Percentiles rank a stretch among this genome's conserved stretches.
Conservation (phyloP, 1,284 basidiomycete species). For the Golubevia sp. region DNA sequence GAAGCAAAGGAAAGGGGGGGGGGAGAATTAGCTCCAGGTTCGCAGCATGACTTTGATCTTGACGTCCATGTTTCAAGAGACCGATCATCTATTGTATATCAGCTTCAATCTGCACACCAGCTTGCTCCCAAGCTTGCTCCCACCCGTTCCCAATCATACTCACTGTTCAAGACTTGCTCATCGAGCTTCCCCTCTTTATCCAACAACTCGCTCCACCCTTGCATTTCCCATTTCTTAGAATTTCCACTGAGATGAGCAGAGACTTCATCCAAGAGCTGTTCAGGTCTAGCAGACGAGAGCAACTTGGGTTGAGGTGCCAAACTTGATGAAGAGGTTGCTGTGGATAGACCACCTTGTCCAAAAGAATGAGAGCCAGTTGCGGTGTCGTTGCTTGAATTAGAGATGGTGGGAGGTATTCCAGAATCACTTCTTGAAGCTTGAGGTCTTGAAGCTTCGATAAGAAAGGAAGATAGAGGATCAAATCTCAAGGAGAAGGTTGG, state of each 20-base stretch:
- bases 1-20: not conserved
- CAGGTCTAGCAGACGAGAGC: constrained; percentile 7
- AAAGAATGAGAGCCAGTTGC: constrained; percentile 5
- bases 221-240: constrained; percentile 28
- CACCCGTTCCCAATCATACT: no score
- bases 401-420: constrained; percentile 3
- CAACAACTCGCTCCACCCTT: constrained; percentile 2
- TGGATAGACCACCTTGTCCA: constrained; percentile 6
- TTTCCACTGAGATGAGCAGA: constrained; percentile 32
- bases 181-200: not conserved
- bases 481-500: constrained; percentile 47
- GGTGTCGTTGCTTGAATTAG: constrained; percentile 9
- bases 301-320: constrained; percentile 3
- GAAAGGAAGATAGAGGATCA: constrained; percentile 35
- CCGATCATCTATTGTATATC: no score
- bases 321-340: constrained; percentile 7
- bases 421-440: constrained; percentile 5
- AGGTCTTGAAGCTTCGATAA: not conserved
- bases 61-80: no score
- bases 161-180: constrained; percentile 3
- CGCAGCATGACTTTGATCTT: no score
- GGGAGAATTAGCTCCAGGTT: no score
- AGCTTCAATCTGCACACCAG: no score
- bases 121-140: no score
- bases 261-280: constrained; percentile 28